Percentiles rank a stretch among this genome's conserved stretches.
Conservation (phyloP, 78 protist genomes). For the Mastigamoeba balamuthi region DNA sequence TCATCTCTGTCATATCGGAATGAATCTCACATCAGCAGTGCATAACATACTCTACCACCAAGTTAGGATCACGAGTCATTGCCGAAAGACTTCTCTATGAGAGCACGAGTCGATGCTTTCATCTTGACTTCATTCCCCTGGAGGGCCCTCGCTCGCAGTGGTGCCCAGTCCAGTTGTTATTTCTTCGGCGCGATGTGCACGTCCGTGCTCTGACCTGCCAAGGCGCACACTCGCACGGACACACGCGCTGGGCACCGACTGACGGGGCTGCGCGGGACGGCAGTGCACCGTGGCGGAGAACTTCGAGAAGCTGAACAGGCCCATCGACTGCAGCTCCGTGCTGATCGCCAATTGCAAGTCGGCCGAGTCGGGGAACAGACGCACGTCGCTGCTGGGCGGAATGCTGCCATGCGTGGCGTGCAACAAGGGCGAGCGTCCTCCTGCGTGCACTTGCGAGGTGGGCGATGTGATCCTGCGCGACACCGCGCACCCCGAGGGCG, state of each 20-base stretch:
- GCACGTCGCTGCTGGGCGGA: conserved; percentile 78
- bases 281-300: conserved; percentile 69
- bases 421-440: conserved; percentile 55
- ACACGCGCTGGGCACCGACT: too few species aligned
- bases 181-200: too few species aligned
- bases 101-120: background rate
- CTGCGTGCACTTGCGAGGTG: conserved; percentile 80
- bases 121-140: background rate
- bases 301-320: conserved; percentile 14
- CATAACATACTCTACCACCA: too few species aligned
- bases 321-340: conserved; percentile 42
- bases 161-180: too few species aligned
- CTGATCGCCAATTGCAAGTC: conserved; percentile 61
- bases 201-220: background rate
- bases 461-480: conserved; percentile 55
- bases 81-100: too few species aligned
- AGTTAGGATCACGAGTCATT: too few species aligned
- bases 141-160: too few species aligned
- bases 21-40: too few species aligned
- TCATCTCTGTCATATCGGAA: too few species aligned
- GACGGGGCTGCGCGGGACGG: background rate
- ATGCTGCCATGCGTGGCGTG: conserved; percentile 66
- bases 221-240: background rate
- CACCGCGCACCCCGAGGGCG: conserved; percentile 30
- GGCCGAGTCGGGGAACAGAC: conserved; percentile 63